A percentile compares a stretch with the other conserved stretches of the same genome.
These are phyloP conservation scores for Mycena polygramma DNA, from an alignment of 768 basidiomycete species.

Conservation along the genomic window DNA sequence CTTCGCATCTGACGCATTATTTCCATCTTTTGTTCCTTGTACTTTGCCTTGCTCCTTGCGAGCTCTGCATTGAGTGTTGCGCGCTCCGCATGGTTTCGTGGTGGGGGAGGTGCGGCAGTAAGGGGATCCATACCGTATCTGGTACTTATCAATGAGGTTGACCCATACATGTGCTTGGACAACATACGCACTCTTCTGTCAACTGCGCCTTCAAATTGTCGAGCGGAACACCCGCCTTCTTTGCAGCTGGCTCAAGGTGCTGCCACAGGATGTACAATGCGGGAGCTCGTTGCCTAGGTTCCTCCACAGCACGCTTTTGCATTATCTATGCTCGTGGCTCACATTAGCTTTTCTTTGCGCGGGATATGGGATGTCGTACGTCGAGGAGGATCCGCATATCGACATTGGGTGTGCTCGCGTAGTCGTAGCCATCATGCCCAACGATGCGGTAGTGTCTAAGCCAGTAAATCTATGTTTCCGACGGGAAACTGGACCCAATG, in stretches of 20 bases:
- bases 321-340: constrained; percentile 2
- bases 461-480: too few relatives aligned
- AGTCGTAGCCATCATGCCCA: constrained; percentile 25
- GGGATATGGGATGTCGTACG: neutral
- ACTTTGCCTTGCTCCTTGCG: neutral
- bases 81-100: constrained; percentile 12
- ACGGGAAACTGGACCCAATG: neutral
- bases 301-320: constrained; percentile 20
- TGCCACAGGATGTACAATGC: constrained; percentile 11
- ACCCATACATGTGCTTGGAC: neutral
- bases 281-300: constrained; percentile 6
- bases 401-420: constrained; percentile 9
- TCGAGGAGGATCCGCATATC: constrained; percentile 20
- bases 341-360: neutral
- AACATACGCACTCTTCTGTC: constrained; percentile 12
- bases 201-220: constrained; percentile 16
- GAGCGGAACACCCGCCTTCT: constrained; percentile 19
- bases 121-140: constrained; percentile 24
- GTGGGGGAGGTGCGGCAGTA: constrained; percentile 12
- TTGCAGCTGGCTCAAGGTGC: constrained; percentile 19
- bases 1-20: constrained; percentile 21
- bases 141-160: constrained; percentile 8
- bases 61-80: neutral
- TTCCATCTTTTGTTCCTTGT: neutral
- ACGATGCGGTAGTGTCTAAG: constrained; percentile 18